Conservation (phyloP, 352 stramenopile species). For the Phytophthora cactorum region DNA sequence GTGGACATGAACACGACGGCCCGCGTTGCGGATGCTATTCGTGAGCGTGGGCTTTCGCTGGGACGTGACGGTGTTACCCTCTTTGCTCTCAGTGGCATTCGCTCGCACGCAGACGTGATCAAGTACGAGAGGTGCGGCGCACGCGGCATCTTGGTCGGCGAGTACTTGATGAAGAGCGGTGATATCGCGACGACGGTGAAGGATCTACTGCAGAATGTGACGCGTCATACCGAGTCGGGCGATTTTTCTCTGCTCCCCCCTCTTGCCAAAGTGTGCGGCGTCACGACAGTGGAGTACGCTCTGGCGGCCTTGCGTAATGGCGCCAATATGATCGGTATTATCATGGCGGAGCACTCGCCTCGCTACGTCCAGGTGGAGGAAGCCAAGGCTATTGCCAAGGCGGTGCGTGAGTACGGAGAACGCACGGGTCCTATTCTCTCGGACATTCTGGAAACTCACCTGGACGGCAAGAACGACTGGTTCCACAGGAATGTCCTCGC, state of each 20-base stretch:
- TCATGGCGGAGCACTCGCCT: conserved; percentile 95
- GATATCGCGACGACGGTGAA: conserved; percentile 91
- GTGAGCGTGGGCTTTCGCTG: conserved; percentile 68
- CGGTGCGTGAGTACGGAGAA: conserved; percentile 96
- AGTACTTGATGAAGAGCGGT: conserved; percentile 97
- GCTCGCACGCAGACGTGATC: conserved; percentile 91
- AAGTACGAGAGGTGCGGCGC: conserved; percentile 92
- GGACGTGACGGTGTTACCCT: conserved; percentile 84
- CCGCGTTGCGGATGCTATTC: conserved; percentile 88
- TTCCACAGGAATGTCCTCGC: conserved; percentile 79
- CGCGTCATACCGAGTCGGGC: conserved; percentile 37
- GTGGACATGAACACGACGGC: conserved; percentile 96
- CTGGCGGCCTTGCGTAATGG: conserved; percentile 90
- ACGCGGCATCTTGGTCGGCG: conserved; percentile 94
- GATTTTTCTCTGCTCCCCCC: conserved; percentile 44
- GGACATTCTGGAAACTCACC: conserved; percentile 43
- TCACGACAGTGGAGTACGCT: conserved; percentile 95
- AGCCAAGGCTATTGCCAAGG: conserved; percentile 91
- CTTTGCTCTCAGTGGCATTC: conserved; percentile 97
- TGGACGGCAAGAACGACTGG: conserved; percentile 64
- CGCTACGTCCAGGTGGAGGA: conserved; percentile 84
- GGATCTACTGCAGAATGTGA: conserved; percentile 54
- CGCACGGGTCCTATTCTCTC: conserved; percentile 70
- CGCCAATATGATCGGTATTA: conserved; percentile 97
- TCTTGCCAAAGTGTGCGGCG: conserved; percentile 95